Base-by-base conservation (phyloP, 164 flowering plant species). In the Vitis labrusca region DNA sequence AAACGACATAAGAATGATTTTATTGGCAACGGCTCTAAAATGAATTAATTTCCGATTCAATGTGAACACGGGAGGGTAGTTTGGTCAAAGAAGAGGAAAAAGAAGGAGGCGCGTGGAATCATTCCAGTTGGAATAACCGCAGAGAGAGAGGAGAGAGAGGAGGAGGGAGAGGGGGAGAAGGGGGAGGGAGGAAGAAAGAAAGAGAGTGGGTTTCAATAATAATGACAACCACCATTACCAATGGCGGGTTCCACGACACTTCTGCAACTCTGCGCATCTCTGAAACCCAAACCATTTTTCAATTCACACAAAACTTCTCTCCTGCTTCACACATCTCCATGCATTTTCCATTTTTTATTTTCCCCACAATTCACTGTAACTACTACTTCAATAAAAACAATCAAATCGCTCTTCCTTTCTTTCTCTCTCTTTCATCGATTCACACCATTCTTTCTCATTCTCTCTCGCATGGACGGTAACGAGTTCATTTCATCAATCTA, bases 221-320 rank as follows among this genome's bases (percentile, higher is more conserved):
- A 56, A 69, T 66, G 74, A 65, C 30, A 11, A 57, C 48, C 66
- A 71, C 64, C 65, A 72, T 63, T 69, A 53, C 67, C 56, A 54
- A 59, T 74, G 80, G 77, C 80, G 80, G 74, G 76, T 71, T 74
- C 76, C 67, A 59, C 76, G 80, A 76, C 68, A 73, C 60, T 64
- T 73, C 73, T 50, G 17, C 49, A 57, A 9, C 59, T n/a, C 9
- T 30, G 47, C 50, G 15, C 65, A 17, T 15, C 48, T 2, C 49
- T 19, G 23, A 48, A 47, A 9, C 11, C 30, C n/a, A 63, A 48
- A 10, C 53, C 23, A 3, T 37, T 37, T 37, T 37, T 37, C 44
- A 37, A 37, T 37, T 37, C 0, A 2, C 27, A 1, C 27, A 23
- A 23, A 23, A 23, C 27, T 6, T 37, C 44, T 37, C 61, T n/a